Evolutionary conservation across 305 asterid genomes (phyloP).

Genomic region (Ilex paraguariensis): DNA sequence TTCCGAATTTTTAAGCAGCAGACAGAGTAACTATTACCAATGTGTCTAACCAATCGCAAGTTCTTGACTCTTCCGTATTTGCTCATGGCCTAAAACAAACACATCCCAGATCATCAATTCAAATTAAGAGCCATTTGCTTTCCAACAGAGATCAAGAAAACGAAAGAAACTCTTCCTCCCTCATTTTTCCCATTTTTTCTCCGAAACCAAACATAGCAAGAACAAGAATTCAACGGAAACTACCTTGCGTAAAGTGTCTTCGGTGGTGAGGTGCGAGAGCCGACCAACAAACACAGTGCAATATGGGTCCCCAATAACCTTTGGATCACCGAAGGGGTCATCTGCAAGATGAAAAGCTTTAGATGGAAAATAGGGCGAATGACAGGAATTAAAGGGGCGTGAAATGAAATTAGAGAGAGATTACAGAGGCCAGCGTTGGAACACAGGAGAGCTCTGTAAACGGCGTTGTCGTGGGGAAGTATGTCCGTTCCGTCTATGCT

Average conservation of each 20-base stretch:
- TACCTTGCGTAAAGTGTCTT: slow-evolving; percentile 69
- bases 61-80: slow-evolving; percentile 74
- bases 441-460: slow-evolving; percentile 82
- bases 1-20: too few relatives aligned
- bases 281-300: slow-evolving; percentile 83
- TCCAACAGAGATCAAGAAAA: too few relatives aligned
- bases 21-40: slow-evolving; percentile 35
- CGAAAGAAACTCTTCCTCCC: not conserved
- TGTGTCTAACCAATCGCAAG: slow-evolving; percentile 79
- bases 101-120: slow-evolving; percentile 5
- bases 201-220: not conserved
- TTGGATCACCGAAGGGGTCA: slow-evolving; percentile 88
- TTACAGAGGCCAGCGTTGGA: slow-evolving; percentile 79
- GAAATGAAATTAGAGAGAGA: slow-evolving; percentile 2
- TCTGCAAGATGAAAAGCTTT: slow-evolving; percentile 34
- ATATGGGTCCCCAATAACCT: slow-evolving; percentile 73
- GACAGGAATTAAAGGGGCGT: not conserved
- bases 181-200: too few relatives aligned
- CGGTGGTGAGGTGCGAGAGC: slow-evolving; percentile 77
- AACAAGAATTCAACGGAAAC: not conserved
- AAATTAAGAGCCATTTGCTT: not conserved
- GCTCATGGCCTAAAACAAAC: slow-evolving; percentile 58
- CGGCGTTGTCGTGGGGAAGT: slow-evolving; percentile 80
- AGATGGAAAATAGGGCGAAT: not conserved
- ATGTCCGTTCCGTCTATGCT: slow-evolving; percentile 94